A percentile compares a stretch with the other conserved stretches of the same genome.
These are phyloP conservation scores for Ophidiomyces ophidiicola DNA, from an alignment of 2,329 filamentous ascomycete species.

Conservation along the genomic window DNA sequence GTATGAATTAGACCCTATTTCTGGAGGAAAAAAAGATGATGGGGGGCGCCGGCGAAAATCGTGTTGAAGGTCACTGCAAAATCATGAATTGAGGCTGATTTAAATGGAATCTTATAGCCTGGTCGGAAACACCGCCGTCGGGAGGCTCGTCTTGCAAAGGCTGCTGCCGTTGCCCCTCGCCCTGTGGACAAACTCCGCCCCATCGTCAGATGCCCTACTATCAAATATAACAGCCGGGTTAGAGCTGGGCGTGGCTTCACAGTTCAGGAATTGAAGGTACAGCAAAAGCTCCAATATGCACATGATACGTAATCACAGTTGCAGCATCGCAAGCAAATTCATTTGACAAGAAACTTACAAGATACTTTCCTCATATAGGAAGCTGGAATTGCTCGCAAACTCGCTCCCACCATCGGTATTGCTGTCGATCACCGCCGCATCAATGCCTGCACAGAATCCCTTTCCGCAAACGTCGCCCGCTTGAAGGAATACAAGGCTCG, in stretches of 20 bases:
- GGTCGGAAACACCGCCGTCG: slow-evolving; percentile 92
- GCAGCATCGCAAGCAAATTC: too few relatives aligned
- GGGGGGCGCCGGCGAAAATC: not conserved
- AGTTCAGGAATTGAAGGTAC: slow-evolving; percentile 94
- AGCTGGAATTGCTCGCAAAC: slow-evolving; percentile 86
- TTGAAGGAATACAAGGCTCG: slow-evolving; percentile 96
- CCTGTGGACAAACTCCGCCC: slow-evolving; percentile 95
- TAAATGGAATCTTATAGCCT: slow-evolving; percentile 48
- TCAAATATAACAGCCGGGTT: slow-evolving; percentile 99
- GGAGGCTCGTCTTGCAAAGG: slow-evolving; percentile 85
- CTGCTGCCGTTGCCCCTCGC: slow-evolving; percentile 85
- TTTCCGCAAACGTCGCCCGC: slow-evolving; percentile 88
- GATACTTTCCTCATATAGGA: slow-evolving; percentile 46
- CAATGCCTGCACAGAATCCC: slow-evolving; percentile 93
- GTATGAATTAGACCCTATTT: slow-evolving; percentile 44
- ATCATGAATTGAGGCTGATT: slow-evolving; percentile 7
- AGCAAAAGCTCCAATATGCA: slow-evolving; percentile 17
- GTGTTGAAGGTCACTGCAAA: not conserved
- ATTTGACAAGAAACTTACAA: slow-evolving; percentile 1
- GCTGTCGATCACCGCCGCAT: slow-evolving; percentile 89
- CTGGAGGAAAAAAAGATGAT: not conserved
- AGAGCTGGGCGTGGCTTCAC: slow-evolving; percentile 96
- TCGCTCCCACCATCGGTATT: slow-evolving; percentile 94
- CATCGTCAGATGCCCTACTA: slow-evolving; percentile 89
- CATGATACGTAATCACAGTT: too few relatives aligned